Conservation (phyloP, 1,284 basidiomycete species). For the Moesziomyces sp. region DNA sequence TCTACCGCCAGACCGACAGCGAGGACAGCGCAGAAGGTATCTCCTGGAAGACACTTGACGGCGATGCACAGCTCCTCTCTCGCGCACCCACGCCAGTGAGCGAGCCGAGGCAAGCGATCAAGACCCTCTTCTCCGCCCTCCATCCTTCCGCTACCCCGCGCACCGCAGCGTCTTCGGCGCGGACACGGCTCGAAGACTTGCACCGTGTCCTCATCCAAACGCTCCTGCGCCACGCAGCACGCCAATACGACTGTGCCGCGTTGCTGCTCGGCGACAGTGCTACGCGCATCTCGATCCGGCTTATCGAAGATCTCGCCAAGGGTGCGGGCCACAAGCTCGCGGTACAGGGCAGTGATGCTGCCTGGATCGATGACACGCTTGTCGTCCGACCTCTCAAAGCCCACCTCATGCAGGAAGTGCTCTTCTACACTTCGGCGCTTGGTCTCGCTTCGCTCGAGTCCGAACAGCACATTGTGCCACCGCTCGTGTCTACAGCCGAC, state of each 20-base stretch:
- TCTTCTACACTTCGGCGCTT: slow-evolving; percentile 38
- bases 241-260: slow-evolving; percentile 35
- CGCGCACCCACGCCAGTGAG: not conserved
- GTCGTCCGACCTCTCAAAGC: slow-evolving; percentile 52
- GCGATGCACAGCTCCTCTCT: slow-evolving; percentile 18
- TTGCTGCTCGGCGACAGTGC: slow-evolving; percentile 55
- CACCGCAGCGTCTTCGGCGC: slow-evolving; percentile 43
- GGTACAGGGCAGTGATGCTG: slow-evolving; percentile 47
- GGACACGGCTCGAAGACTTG: slow-evolving; percentile 59
- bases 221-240: slow-evolving; percentile 44
- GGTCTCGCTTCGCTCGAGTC: slow-evolving; percentile 22
- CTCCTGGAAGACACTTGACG: slow-evolving; percentile 8
- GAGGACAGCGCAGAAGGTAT: not conserved
- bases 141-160: slow-evolving; percentile 38
- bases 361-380: slow-evolving; percentile 54
- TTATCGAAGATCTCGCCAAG: slow-evolving; percentile 56
- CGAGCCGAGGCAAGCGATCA: slow-evolving; percentile 23
- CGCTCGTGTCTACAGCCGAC: slow-evolving; percentile 8
- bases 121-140: slow-evolving; percentile 36
- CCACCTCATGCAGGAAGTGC: slow-evolving; percentile 47
- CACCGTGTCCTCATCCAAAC: slow-evolving; percentile 43
- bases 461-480: slow-evolving; percentile 27
- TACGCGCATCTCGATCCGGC: slow-evolving; percentile 51
- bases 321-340: slow-evolving; percentile 63
- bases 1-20: slow-evolving; percentile 14